These are phyloP conservation scores for Aureobasidium sp. DNA, from an alignment of 2,329 filamentous ascomycete genomes.

Conservation along the genomic window DNA sequence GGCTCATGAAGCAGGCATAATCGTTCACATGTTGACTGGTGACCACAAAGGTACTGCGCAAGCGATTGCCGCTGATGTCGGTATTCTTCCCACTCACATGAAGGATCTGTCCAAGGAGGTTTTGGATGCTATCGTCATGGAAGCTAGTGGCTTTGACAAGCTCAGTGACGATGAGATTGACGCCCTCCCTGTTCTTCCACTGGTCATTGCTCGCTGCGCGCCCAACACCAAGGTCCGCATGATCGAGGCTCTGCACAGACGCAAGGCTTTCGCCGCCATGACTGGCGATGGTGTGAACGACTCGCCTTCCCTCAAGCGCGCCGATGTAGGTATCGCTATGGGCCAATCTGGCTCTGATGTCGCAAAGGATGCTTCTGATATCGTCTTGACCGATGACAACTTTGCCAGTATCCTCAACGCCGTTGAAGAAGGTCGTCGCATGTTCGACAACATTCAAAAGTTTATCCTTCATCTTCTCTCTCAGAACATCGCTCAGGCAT, in stretches of 20 bases:
- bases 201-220: constrained; percentile 78
- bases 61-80: constrained; percentile 71
- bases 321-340: constrained; percentile 87
- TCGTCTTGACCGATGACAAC: constrained; percentile 74
- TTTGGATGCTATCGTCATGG: constrained; percentile 65
- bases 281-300: constrained; percentile 87
- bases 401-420: constrained; percentile 80
- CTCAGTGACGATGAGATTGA: constrained; percentile 70
- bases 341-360: constrained; percentile 77
- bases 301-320: constrained; percentile 69
- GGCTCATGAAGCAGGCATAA: constrained; percentile 67
- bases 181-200: constrained; percentile 62
- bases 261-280: constrained; percentile 73
- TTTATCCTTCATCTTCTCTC: constrained; percentile 73
- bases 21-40: constrained; percentile 78
- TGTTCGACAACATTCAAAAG: constrained; percentile 84
- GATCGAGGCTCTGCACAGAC: constrained; percentile 79
- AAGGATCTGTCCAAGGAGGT: constrained; percentile 53
- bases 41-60: constrained; percentile 73
- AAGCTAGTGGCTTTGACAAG: constrained; percentile 54
- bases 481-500: constrained; percentile 77
- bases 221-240: constrained; percentile 84
- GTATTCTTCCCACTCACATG: constrained; percentile 63
- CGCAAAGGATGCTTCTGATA: constrained; percentile 74
- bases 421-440: constrained; percentile 71